A percentile compares a stretch with the other conserved stretches of the same genome.
phyloP scores from a whole-genome alignment of 805 yeast species.

The Candida ponderosae region DNA sequence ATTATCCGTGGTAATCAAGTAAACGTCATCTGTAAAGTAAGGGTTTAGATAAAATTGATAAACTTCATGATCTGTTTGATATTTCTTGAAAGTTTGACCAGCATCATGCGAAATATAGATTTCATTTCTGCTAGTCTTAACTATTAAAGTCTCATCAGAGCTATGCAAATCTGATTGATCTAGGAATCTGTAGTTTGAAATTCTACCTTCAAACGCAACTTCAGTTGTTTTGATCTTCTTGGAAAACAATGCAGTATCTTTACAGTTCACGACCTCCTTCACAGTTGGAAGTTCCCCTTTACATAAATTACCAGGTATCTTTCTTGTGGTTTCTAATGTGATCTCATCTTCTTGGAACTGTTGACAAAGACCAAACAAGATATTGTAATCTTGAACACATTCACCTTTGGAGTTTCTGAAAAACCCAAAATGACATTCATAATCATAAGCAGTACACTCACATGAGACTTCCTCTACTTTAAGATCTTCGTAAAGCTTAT shows the following conservation, averaged over 20 bases:
- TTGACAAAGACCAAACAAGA: slow-evolving; percentile 30
- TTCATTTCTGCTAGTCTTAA: slow-evolving; percentile 43
- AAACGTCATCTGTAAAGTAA: slow-evolving; percentile 40
- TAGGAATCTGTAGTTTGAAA: slow-evolving; percentile 51
- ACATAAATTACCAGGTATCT: slow-evolving; percentile 17
- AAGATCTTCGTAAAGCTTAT: slow-evolving; percentile 30
- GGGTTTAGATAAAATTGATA: slow-evolving; percentile 49
- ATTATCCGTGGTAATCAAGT: slow-evolving; percentile 8
- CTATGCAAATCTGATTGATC: slow-evolving; percentile 27
- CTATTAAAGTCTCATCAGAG: slow-evolving; percentile 54
- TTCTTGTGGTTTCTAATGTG: slow-evolving; percentile 8
- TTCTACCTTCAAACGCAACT: slow-evolving; percentile 40
- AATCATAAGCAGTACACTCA: slow-evolving; percentile 54
- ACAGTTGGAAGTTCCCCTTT: slow-evolving; percentile 6
- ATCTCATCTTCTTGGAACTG: slow-evolving; percentile 13
- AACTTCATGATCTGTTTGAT: slow-evolving; percentile 27
- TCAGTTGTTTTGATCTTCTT: slow-evolving; percentile 21
- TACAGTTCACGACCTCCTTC: slow-evolving; percentile 10
- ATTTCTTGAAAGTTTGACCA: slow-evolving; percentile 11
- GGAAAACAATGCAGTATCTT: slow-evolving; percentile 14
- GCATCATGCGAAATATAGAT: slow-evolving; percentile 58
- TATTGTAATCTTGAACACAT: slow-evolving; percentile 37
- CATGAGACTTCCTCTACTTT: slow-evolving; percentile 47
- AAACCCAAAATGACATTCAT: slow-evolving; percentile 62
- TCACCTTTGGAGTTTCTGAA: slow-evolving; percentile 26